Evolutionary conservation across 2,329 filamentous ascomycete genomes (phyloP).

Genomic region (Tolypocladium endophyticum): DNA sequence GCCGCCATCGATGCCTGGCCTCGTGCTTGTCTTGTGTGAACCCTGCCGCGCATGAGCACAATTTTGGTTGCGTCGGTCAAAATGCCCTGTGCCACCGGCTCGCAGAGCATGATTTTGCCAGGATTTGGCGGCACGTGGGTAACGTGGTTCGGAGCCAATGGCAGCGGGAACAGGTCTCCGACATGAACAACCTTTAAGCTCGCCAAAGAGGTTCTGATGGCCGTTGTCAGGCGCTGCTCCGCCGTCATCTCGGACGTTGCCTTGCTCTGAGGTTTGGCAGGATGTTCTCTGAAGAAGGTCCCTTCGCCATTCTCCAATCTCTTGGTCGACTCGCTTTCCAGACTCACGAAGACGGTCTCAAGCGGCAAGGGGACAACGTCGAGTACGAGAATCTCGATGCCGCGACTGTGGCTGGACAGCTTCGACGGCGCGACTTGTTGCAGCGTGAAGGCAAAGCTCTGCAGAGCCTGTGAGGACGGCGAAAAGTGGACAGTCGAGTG

Average conservation of each 20-base stretch:
- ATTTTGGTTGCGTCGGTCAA: slow-evolving; percentile 71
- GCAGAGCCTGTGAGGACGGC: slow-evolving; percentile 59
- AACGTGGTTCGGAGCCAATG: slow-evolving; percentile 73
- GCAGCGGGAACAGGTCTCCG: slow-evolving; percentile 69
- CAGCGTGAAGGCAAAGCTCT: slow-evolving; percentile 66
- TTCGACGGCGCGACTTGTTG: slow-evolving; percentile 68
- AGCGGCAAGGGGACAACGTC: slow-evolving; percentile 71
- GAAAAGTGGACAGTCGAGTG: slow-evolving; percentile 74
- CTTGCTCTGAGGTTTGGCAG: slow-evolving; percentile 28
- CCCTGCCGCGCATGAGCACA: slow-evolving; percentile 59
- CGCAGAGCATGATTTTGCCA: slow-evolving; percentile 83
- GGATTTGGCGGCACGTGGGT: slow-evolving; percentile 77
- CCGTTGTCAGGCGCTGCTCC: slow-evolving; percentile 49
- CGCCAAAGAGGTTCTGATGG: slow-evolving; percentile 65
- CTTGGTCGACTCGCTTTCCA: slow-evolving; percentile 71
- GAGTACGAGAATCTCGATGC: slow-evolving; percentile 74
- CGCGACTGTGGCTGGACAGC: slow-evolving; percentile 59
- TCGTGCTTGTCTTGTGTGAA: slow-evolving; percentile 41
- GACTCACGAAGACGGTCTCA: slow-evolving; percentile 76
- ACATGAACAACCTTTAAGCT: slow-evolving; percentile 68
- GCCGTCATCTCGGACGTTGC: slow-evolving; percentile 24
- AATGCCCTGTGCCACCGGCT: slow-evolving; percentile 84
- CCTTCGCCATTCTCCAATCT: slow-evolving; percentile 75
- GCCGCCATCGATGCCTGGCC: slow-evolving; percentile 34
- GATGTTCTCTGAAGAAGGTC: slow-evolving; percentile 63